Base-by-base conservation (phyloP, 306 rosid species). In the Gillenia trifoliata region DNA sequence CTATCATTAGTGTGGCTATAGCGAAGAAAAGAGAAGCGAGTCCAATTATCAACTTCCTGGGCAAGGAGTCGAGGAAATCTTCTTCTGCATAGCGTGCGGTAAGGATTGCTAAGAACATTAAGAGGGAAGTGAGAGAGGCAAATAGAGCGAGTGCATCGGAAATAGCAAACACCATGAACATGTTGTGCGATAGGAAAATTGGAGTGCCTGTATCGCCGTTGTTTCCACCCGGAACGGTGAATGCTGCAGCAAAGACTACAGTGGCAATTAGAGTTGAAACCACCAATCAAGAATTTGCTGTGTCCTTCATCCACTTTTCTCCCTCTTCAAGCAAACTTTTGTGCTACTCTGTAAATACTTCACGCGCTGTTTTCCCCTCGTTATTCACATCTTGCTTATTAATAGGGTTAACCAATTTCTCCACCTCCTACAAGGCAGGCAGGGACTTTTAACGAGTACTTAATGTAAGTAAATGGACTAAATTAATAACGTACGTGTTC, bases 301-400 rank as follows among this genome's bases (percentile, higher is more conserved):
- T 85, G 30, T 87, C 87, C 80, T 83, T 87, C 83, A 81, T 83
- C 91, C 91, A 87, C 40, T 52, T 83, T 74, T 87, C 84, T 31
- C 87, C 89, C 57, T 76, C 79, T 72, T 78, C 84, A 41, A 49
- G 60, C 84, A 61, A 85, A 76, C 26, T 56, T 61, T 85, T 77
- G 11, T 87, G 91, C 69, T 87, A 84, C 55, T 69, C 67, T 66
- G 56, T 85, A 81, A 87, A 87, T 67, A 87, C 26, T 66, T 87
- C 86, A 81, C 89, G 74, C 60, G 89, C 49, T 30, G 79, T 87
- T 80, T 80, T 73, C 7, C 83, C 84, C 28, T 81, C 61, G 55
- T 33, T 33, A 31, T 74, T 49, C 22, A 13, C 20, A 28, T 29
- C 3, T 15, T 45, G 19, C 55, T 49, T 49, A 49, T 2, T 15